These are phyloP conservation scores for Xylaria polymorpha DNA, from an alignment of 2,329 filamentous ascomycete species.

Conservation along the genomic window DNA sequence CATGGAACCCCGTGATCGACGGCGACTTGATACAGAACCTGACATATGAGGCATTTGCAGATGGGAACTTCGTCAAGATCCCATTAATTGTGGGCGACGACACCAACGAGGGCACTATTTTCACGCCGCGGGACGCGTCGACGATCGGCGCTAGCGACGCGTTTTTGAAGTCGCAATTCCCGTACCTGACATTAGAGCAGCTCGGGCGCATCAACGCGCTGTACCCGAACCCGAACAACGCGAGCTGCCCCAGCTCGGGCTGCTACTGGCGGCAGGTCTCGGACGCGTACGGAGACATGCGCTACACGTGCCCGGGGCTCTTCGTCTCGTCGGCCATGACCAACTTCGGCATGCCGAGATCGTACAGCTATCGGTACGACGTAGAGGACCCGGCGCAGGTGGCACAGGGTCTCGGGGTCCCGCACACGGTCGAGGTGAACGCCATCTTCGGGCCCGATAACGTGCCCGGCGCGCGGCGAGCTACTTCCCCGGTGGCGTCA, in stretches of 20 bases:
- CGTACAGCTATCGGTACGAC: conserved; percentile 77
- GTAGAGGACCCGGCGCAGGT: conserved; percentile 69
- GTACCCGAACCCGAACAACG: conserved; percentile 64
- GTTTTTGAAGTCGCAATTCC: conserved; percentile 70
- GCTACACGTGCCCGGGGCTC: conserved; percentile 73
- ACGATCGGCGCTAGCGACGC: conserved; percentile 61
- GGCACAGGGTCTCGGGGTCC: conserved; percentile 68
- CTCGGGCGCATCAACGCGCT: conserved; percentile 63
- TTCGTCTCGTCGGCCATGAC: conserved; percentile 60
- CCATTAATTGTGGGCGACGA: conserved; percentile 67
- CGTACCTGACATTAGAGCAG: conserved; percentile 62
- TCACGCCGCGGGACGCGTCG: conserved; percentile 62
- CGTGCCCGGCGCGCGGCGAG: conserved; percentile 58
- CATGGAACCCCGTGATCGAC: conserved; percentile 67
- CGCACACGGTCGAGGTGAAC: conserved; percentile 73
- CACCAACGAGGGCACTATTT: conserved; percentile 74
- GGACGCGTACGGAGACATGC: conserved; percentile 71
- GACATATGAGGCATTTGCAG: conserved; percentile 60
- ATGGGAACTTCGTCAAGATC: conserved; percentile 64
- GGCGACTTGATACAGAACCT: conserved; percentile 62
- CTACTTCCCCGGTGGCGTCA: conserved; percentile 64
- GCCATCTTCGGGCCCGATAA: conserved; percentile 75
- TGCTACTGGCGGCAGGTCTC: conserved; percentile 69
- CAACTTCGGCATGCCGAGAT: conserved; percentile 48
- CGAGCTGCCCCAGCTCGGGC: conserved; percentile 60